A percentile compares a stretch with the other conserved stretches of the same genome.
phyloP scores from a whole-genome alignment of 257 asterid species.

The Capsicum baccatum region DNA sequence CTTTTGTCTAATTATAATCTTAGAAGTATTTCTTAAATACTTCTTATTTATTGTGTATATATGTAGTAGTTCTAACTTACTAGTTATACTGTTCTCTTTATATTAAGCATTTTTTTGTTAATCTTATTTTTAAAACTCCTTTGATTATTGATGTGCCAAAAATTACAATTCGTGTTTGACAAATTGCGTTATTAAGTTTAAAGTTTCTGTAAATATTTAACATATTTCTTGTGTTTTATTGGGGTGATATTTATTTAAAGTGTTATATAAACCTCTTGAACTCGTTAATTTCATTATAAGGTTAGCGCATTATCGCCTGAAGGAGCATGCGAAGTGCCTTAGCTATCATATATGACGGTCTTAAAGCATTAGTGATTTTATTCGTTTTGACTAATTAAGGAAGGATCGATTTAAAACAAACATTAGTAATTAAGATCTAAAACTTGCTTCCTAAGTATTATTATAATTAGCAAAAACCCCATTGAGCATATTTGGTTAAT shows the following conservation, averaged over 20 bases:
- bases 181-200: background rate
- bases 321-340: too few species aligned
- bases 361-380: too few species aligned
- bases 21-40: background rate
- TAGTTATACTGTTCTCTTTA: background rate
- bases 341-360: too few species aligned
- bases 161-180: too few species aligned
- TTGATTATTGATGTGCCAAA: too few species aligned
- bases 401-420: too few species aligned
- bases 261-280: background rate
- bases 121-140: too few species aligned
- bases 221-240: background rate
- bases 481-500: too few species aligned
- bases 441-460: too few species aligned
- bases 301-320: background rate
- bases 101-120: background rate
- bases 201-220: background rate
- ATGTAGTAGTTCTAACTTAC: background rate
- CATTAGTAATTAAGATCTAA: too few species aligned
- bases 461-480: too few species aligned
- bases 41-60: background rate
- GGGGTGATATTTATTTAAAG: background rate
- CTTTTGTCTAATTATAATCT: background rate
- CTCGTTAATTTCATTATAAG: background rate
- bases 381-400: too few species aligned